Evolutionary conservation across 768 basidiomycete genomes (phyloP), one percentile per base, ranked within the genome.

Genomic region (Rhizopogon vinicolor): DNA sequence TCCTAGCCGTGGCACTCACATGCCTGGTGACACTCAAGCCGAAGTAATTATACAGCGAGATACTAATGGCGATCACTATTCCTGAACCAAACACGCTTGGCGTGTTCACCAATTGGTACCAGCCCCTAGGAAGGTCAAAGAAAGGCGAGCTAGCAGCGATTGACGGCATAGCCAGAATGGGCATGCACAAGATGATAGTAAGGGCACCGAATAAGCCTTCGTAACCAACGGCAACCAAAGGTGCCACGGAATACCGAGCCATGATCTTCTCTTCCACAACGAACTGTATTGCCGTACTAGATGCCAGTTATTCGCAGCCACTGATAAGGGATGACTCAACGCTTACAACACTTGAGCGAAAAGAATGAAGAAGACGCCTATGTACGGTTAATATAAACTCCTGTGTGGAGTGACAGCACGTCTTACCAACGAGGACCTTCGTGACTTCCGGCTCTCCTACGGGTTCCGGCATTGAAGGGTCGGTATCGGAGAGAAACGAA

Each of bases 221-320:
- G 59, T 81, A 91, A 22, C 95, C 94, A 58, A 98, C 97, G 10
- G 96, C 95, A 55, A 93, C 83, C 39, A 98, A 80, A 13, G 97
- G 96, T 44, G 85, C 83, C 41, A 98, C 87, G 35, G 84, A 78
- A 75, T 96, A 95, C 48, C 81, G 82, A 65, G 83, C 76, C 88
- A 98, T 86, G 62, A 98, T 94, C 76, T 91, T 95, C 74, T 98
- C 96, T 78, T 98, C 97, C 14, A 97, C 80, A 44, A 98, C 95
- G 66, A 95, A 95, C 68, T 95, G 93, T 9, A 85, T 83, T 53
- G 93, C 93, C 29, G 91, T 90, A 75, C 91, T 94, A 55, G 44
- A 60, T 58, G 56, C 40, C n/a, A 55, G 40, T 39, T 56, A 56
- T 55, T 35, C 16, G 57, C 22, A 8, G 1, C 60, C 3, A 56